Evolutionary conservation across 83 land plant genomes (phyloP), one percentile per base, ranked within the genome.

Genomic region (Isoetes engelmannii): DNA sequence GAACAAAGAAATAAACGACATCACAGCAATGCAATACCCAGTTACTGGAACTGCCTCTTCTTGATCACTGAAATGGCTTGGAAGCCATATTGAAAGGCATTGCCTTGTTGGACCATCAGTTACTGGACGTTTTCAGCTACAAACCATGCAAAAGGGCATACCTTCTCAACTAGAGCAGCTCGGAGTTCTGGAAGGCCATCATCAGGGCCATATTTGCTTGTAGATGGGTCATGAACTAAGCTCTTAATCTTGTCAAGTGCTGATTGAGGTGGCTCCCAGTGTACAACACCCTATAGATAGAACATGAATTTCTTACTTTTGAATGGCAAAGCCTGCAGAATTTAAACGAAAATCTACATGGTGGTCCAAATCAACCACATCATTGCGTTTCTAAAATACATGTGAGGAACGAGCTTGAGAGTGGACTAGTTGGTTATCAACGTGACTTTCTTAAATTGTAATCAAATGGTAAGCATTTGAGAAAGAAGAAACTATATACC

Each of bases 181-280:
- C 87, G 82, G 13, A 92, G 97, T 65, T 92, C 89, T 13, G 91
- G 89, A 41, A 92, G 78, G 73, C 97, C 97, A 47, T 92, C 97
- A 81, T 92, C 95, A 41, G 89, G 77, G 65, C 97, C 97, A 79
- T 92, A 92, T 15, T 78, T 71, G 73, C 97, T 92, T 20, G 75
- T 71, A 54, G 82, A 70, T 60, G 94, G 87, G 7, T 89, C 83
- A 71, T 79, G 71, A 4, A 89, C 79, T 50, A 77, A 69, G 28
- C 77, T 83, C 72, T 83, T 75, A 4, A 84, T 85, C 75, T 84
- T 85, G 0, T 85, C 79, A 44, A 92, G 69, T 47, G 97, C 97
- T 37, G 72, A 67, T 58, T 74, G 71, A 0, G 97, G 97, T 55
- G 97, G 97, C 69, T 85, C 83, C 97, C 97, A 92, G 67, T 89